phyloP scores from a whole-genome alignment of 2,329 filamentous ascomycete genomes.

The Trematosphaeria pertusa region DNA sequence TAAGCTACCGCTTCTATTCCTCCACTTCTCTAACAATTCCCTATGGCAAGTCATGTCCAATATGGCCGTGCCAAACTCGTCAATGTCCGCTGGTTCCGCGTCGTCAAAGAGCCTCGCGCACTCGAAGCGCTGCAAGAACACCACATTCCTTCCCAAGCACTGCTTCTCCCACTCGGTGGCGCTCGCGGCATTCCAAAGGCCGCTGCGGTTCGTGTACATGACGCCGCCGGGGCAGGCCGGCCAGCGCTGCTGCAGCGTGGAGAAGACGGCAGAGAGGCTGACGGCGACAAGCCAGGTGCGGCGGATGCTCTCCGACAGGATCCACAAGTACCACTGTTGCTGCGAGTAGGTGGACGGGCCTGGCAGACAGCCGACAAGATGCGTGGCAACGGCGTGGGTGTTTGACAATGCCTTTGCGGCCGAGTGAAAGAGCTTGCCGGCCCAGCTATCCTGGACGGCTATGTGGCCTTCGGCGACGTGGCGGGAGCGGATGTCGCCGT shows the following conservation, averaged over 20 bases:
- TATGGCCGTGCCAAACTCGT: no score
- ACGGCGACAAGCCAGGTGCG: constrained; percentile 2
- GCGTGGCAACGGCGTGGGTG: not conserved
- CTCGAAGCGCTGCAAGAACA: no score
- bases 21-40: no score
- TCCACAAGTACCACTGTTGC: not conserved
- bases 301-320: constrained; percentile 4
- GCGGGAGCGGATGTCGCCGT: constrained; percentile 2
- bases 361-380: no score
- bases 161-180: constrained; percentile 4
- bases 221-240: constrained; percentile 1
- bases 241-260: not conserved
- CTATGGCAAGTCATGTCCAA: no score
- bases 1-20: no score
- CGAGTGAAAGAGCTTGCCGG: not conserved
- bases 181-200: constrained; percentile 3
- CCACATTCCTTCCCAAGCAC: no score
- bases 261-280: not conserved
- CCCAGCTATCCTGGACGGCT: not conserved
- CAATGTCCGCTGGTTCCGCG: no score
- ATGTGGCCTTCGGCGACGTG: constrained; percentile 1
- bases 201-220: constrained; percentile 8
- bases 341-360: not conserved
- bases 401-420: not conserved
- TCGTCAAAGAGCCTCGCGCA: no score